phyloP scores from a whole-genome alignment of 768 basidiomycete genomes.

The Asterophora lycoperdoides region DNA sequence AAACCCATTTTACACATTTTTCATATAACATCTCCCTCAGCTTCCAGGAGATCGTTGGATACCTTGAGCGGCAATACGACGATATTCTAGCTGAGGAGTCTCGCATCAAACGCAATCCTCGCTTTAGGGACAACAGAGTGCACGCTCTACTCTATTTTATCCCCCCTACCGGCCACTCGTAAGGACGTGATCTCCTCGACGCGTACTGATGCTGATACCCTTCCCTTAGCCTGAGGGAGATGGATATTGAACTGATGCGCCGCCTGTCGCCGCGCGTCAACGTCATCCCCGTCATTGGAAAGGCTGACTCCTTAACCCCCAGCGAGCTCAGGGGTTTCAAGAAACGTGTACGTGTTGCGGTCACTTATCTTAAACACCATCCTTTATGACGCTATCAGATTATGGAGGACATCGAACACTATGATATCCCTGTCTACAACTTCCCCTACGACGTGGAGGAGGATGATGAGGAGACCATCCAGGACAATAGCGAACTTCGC shows the following conservation, averaged over 20 bases:
- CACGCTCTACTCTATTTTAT: constrained; percentile 98
- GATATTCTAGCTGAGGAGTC: constrained; percentile 98
- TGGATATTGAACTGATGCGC: constrained; percentile 99
- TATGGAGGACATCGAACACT: constrained; percentile 99
- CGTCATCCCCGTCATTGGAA: constrained; percentile 97
- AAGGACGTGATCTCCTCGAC: constrained; percentile 30
- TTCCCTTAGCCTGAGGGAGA: constrained; percentile 75
- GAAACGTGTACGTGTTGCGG: constrained; percentile 62
- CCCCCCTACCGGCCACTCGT: constrained; percentile 97
- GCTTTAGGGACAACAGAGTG: constrained; percentile 97
- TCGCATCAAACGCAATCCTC: constrained; percentile 98
- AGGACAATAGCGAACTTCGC: constrained; percentile 93
- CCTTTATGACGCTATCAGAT: constrained; percentile 48
- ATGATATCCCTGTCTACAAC: constrained; percentile 97
- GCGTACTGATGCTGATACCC: constrained; percentile 3
- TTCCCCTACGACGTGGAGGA: constrained; percentile 99
- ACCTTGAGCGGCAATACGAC: constrained; percentile 98
- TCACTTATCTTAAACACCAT: neutral
- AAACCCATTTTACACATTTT: neutral
- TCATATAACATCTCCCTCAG: constrained; percentile 36
- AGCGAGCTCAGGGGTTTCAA: constrained; percentile 93
- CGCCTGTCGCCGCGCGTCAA: constrained; percentile 97
- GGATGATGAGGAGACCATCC: constrained; percentile 97
- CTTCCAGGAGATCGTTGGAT: constrained; percentile 94
- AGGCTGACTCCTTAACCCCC: constrained; percentile 93